Percentiles rank a stretch among this genome's conserved stretches.
These are phyloP conservation scores for Candida pseudocylindracea DNA, from an alignment of 1,139 yeast genomes.

Conservation along the genomic window DNA sequence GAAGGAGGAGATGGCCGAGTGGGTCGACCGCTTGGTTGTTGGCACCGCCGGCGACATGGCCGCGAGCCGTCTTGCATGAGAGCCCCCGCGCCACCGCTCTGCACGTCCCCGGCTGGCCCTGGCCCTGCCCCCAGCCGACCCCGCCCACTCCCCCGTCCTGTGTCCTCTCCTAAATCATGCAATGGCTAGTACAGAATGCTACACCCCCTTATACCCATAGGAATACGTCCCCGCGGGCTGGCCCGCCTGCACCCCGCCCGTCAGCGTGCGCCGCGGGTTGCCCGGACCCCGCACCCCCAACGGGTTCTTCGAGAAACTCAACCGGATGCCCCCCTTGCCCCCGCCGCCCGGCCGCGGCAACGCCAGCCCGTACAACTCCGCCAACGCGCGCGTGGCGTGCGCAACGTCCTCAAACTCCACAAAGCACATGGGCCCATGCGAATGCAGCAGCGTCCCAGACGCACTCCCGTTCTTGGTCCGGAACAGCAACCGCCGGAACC, in stretches of 20 bases:
- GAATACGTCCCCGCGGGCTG: no score
- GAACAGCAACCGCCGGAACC: conserved; percentile 81
- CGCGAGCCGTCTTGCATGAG: no score
- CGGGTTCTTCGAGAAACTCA: conserved; percentile 89
- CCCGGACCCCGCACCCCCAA: conserved; percentile 78
- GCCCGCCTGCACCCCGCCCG: background rate
- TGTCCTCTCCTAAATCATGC: no score
- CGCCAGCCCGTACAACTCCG: conserved; percentile 78
- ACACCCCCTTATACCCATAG: no score
- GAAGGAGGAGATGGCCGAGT: no score
- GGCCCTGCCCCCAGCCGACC: no score
- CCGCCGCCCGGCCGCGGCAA: conserved; percentile 44
- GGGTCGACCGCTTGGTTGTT: no score
- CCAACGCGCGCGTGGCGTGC: conserved; percentile 81
- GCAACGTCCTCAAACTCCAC: conserved; percentile 95
- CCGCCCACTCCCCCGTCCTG: no score
- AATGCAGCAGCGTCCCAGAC: conserved; percentile 15
- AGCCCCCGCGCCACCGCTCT: no score
- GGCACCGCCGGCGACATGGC: no score
- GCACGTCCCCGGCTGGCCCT: no score
- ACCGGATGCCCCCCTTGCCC: conserved; percentile 84
- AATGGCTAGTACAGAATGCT: no score
- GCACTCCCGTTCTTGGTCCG: conserved; percentile 41
- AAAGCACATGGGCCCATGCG: conserved; percentile 96
- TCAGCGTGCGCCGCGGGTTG: conserved; percentile 16